Evolutionary conservation across 2,329 filamentous ascomycete species (phyloP).

Genomic region (Nemania sp.): DNA sequence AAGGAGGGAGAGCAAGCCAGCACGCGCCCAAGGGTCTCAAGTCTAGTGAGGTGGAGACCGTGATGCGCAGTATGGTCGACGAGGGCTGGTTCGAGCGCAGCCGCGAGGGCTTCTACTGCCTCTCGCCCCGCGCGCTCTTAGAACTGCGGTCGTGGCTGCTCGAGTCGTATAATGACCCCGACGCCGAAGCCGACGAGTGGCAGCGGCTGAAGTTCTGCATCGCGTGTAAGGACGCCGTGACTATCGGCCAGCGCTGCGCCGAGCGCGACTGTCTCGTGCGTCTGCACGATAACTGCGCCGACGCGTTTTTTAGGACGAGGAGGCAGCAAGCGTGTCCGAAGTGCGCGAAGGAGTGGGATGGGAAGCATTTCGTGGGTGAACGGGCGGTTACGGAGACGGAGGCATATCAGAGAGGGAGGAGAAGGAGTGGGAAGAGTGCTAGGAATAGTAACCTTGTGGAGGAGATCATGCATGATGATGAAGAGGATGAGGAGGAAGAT

Average conservation of each 20-base stretch:
- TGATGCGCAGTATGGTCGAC: slow-evolving; percentile 70
- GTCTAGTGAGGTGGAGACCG: slow-evolving; percentile 74
- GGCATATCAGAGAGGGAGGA: slow-evolving; percentile 50
- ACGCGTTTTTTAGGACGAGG: slow-evolving; percentile 71
- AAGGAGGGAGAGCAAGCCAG: slow-evolving; percentile 41
- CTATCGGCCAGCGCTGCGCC: slow-evolving; percentile 76
- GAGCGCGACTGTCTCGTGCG: slow-evolving; percentile 69
- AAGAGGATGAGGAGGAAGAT: slow-evolving; percentile 36
- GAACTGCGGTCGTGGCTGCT: slow-evolving; percentile 83
- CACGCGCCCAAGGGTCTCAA: slow-evolving; percentile 61
- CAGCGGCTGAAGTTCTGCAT: slow-evolving; percentile 84
- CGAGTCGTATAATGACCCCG: slow-evolving; percentile 84
- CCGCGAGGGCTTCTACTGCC: slow-evolving; percentile 68
- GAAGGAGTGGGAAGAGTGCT: slow-evolving; percentile 40
- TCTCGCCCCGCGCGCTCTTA: slow-evolving; percentile 78
- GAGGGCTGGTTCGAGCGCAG: slow-evolving; percentile 88
- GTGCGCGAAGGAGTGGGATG: slow-evolving; percentile 57
- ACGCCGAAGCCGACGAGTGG: slow-evolving; percentile 61
- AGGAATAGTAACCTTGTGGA: slow-evolving; percentile 43
- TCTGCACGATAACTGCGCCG: slow-evolving; percentile 76
- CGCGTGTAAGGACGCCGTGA: slow-evolving; percentile 88
- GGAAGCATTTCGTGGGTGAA: slow-evolving; percentile 57
- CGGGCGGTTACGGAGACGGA: slow-evolving; percentile 58
- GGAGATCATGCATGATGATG: slow-evolving; percentile 39
- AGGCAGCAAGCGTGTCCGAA: slow-evolving; percentile 66